Evolutionary conservation across 768 basidiomycete species (phyloP), one percentile per base, ranked within the genome.

Genomic region (Auriscalpium orientale): DNA sequence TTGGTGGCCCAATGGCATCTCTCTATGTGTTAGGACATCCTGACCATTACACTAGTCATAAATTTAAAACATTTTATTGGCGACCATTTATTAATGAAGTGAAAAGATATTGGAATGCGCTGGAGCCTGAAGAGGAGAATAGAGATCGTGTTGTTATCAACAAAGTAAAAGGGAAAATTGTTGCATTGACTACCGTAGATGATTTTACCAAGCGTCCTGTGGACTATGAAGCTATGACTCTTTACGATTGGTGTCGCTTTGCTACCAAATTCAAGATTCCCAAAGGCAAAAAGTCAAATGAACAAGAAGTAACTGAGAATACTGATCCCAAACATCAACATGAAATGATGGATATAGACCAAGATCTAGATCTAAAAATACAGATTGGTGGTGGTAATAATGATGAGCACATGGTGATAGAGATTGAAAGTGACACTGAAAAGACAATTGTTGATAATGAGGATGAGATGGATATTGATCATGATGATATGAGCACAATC

Each of bases 1-100:
- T 75, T 12, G 74, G 74, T 0, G 66, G 64, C 12, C 74, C 74
- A 0, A 70, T 75, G 67, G 68, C 68, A 1, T 67, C 58, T 15
- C 58, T 71, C 56, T 74, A 74, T 50, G 49, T 74, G 1, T 54
- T 74, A 11, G 66, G 63, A 5, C 60, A 70, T 52, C 72, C 70
- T 16, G 75, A 76, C 56, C 72, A 73, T 21, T 75, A 75, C 53
- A 74, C 71, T 0, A 69, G 64, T 53, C 70, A 73, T 54, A 61
- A 36, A 13, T 76, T 75, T 60, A 56, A 64, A 1, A 38, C 61
- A 4, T 68, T 73, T 33, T 71, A 59, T 49, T 77, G 73, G 74
- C 49, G 60, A 46, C 48, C 48, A 11, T 76, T 57, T 67, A 65
- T 74, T 0, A 10, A 38, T 16, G 66, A 71, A 37, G 70, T 60